phyloP scores from a whole-genome alignment of 345 rosid species.

The Bruguiera gymnorhiza region DNA sequence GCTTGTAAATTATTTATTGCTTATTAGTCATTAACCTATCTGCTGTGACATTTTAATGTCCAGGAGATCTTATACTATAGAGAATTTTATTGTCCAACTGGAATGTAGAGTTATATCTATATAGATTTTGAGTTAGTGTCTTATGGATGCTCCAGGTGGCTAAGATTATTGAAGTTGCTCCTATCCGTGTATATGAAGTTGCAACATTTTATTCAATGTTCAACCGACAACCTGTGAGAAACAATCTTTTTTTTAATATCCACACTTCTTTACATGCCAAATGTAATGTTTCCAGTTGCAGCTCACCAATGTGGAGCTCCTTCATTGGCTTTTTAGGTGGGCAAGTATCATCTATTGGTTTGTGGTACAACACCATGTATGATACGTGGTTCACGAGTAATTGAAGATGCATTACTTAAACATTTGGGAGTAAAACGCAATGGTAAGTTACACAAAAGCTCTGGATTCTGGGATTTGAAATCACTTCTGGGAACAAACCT shows the following conservation, averaged over 20 bases:
- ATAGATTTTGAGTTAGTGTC: not conserved
- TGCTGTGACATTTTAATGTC: not conserved
- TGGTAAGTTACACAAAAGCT: slow-evolving; percentile 43
- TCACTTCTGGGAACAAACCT: slow-evolving; percentile 14
- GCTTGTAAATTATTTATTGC: not conserved
- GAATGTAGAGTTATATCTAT: not conserved
- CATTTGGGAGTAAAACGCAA: slow-evolving; percentile 97
- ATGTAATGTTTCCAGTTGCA: slow-evolving; percentile 2
- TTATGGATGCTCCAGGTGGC: slow-evolving; percentile 64
- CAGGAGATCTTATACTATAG: not conserved
- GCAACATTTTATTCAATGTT: slow-evolving; percentile 99
- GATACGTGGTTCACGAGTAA: slow-evolving; percentile 89
- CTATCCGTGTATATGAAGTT: slow-evolving; percentile 94
- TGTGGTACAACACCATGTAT: slow-evolving; percentile 99
- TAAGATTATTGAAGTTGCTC: slow-evolving; percentile 79
- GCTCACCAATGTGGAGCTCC: slow-evolving; percentile 10
- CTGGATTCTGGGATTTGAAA: slow-evolving; percentile 8
- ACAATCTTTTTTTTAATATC: slow-evolving; percentile 1
- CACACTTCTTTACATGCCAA: slow-evolving; percentile 8
- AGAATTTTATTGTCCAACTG: not conserved
- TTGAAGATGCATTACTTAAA: slow-evolving; percentile 77
- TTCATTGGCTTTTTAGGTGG: slow-evolving; percentile 56
- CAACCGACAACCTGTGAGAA: slow-evolving; percentile 75
- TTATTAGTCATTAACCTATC: not conserved
- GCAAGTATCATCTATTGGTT: slow-evolving; percentile 93